Percentiles rank a stretch among this genome's conserved stretches.
Conservation (phyloP, 2,329 filamentous ascomycete genomes). For the Chaetomiaceae sp. region DNA sequence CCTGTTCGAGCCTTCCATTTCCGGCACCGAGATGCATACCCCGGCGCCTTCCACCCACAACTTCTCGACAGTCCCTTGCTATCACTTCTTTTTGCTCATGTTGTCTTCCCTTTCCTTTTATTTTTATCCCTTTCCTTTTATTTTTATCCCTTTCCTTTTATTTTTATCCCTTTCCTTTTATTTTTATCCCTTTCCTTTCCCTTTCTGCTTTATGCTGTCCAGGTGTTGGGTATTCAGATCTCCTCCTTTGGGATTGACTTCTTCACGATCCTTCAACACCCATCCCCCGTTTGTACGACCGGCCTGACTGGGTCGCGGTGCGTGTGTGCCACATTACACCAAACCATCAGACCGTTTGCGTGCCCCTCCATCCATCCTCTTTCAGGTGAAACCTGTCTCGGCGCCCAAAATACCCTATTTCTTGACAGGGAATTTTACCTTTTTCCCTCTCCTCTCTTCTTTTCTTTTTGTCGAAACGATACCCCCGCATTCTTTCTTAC, state of each 20-base stretch:
- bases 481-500: not conserved
- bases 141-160: too few species aligned
- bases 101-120: not conserved
- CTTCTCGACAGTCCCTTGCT: not conserved
- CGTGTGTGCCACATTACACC: not conserved
- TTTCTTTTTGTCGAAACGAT: not conserved
- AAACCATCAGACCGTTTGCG: not conserved
- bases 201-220: too few species aligned
- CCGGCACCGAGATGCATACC: conserved; percentile 11
- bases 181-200: too few species aligned
- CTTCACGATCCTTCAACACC: not conserved
- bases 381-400: not conserved
- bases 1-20: conserved; percentile 7
- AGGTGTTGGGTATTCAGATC: too few species aligned
- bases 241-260: not conserved
- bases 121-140: too few species aligned
- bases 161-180: too few species aligned
- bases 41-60: not conserved
- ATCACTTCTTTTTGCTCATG: not conserved
- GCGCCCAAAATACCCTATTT: not conserved
- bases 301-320: not conserved
- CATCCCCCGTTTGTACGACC: conserved; percentile 3
- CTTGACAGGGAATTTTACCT: not conserved
- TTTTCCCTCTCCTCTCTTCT: too few species aligned
- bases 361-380: not conserved